Evolutionary conservation across 2,329 filamentous ascomycete species (phyloP).

Genomic region (Elsinoe ampelina): DNA sequence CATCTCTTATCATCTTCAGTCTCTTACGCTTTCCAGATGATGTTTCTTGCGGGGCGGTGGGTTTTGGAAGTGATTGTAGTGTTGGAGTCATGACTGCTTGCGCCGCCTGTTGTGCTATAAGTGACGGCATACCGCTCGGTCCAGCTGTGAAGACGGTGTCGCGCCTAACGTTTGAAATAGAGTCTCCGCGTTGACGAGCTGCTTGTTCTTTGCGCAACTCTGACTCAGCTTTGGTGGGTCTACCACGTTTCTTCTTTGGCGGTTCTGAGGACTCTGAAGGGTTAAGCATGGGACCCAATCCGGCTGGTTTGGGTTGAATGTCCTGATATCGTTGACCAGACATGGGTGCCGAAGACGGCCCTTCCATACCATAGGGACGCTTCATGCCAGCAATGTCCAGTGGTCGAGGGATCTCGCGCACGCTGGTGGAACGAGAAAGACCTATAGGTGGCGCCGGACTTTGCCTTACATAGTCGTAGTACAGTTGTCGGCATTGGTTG

Average conservation of each 20-base stretch:
- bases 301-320: slow-evolving; percentile 36
- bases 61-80: neutral
- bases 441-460: slow-evolving; percentile 2
- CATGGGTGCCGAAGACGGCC: slow-evolving; percentile 18
- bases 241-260: slow-evolving; percentile 38
- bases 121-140: neutral
- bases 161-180: slow-evolving; percentile 25
- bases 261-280: slow-evolving; percentile 13
- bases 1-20: neutral
- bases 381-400: slow-evolving; percentile 17
- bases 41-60: slow-evolving; percentile 7
- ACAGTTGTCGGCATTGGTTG: slow-evolving; percentile 25
- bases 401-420: slow-evolving; percentile 13
- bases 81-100: slow-evolving; percentile 12
- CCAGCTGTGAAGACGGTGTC: slow-evolving; percentile 10
- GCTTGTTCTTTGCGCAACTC: slow-evolving; percentile 36
- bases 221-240: slow-evolving; percentile 40
- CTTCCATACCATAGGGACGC: slow-evolving; percentile 24
- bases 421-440: slow-evolving; percentile 14
- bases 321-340: slow-evolving; percentile 30
- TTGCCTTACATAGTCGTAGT: slow-evolving; percentile 16
- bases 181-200: slow-evolving; percentile 31
- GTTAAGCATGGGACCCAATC: neutral
- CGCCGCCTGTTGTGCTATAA: slow-evolving; percentile 10
- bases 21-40: slow-evolving; percentile 11